Percentiles rank a stretch among this genome's conserved stretches.
phyloP scores from a whole-genome alignment of 352 stramenopile species.

The Albugo laibachii region DNA sequence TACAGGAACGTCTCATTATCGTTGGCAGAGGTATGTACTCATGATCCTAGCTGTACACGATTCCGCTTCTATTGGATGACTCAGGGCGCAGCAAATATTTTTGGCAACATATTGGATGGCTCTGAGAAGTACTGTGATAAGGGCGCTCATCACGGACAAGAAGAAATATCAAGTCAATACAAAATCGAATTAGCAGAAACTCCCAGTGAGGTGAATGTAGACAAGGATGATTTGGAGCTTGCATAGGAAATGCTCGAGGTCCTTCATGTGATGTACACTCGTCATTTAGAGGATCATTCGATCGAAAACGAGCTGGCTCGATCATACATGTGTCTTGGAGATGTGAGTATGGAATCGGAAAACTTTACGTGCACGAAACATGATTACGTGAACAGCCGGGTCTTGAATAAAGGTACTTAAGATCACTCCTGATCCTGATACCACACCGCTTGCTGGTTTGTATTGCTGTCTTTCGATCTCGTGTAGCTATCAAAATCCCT shows the following conservation, averaged over 20 bases:
- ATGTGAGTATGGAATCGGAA: slow-evolving; percentile 67
- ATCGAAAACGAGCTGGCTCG: slow-evolving; percentile 59
- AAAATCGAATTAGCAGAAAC: slow-evolving; percentile 17
- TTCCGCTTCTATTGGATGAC: background rate
- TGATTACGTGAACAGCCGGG: slow-evolving; percentile 61
- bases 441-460: slow-evolving; percentile 53
- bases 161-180: slow-evolving; percentile 7
- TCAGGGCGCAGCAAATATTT: slow-evolving; percentile 27
- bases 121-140: background rate
- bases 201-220: slow-evolving; percentile 17
- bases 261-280: slow-evolving; percentile 59
- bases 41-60: slow-evolving; percentile 5
- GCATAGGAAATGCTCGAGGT: slow-evolving; percentile 78
- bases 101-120: slow-evolving; percentile 14
- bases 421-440: slow-evolving; percentile 37
- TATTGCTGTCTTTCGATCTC: slow-evolving; percentile 73
- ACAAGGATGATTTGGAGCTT: slow-evolving; percentile 52
- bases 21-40: slow-evolving; percentile 23
- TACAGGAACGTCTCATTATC: slow-evolving; percentile 64
- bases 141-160: slow-evolving; percentile 5
- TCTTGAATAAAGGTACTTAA: slow-evolving; percentile 53
- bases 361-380: slow-evolving; percentile 47
- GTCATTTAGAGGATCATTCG: slow-evolving; percentile 34
- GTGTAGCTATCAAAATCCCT: slow-evolving; percentile 58
- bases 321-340: slow-evolving; percentile 60